Base-by-base conservation (phyloP, 108 stramenopile genomes). In the Cyclotella baltica region DNA sequence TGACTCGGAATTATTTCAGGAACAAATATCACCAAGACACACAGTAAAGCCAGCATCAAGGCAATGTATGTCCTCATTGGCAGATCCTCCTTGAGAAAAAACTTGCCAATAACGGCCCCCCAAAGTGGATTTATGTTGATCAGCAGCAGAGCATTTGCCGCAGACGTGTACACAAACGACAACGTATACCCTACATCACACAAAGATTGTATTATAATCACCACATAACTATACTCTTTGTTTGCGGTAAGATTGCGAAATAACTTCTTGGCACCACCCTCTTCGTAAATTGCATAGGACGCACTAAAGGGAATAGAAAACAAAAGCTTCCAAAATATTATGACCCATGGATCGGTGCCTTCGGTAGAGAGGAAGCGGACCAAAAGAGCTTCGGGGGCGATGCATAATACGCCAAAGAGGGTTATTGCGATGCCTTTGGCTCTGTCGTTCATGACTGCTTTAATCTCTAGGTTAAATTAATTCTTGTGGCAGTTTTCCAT, bases 301-400 rank as follows among this genome's bases (percentile, higher is more conserved):
- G 61, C 40, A 15, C 59, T 19, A 1, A 62, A 11, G 38, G 43
- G 31, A 2, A 50, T 57, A 22, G 36, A 33, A 43, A 75, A 27
- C n/a, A 65, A 13, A 13, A 75, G 37, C 64, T 75, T 75, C 73
- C 73, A 75, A 46, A 75, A 75, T 30, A 75, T 22, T 47, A 75
- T 75, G 29, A 50, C 22, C 64, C 51, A 64, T 16, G 53, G 36
- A 25, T 38, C 15, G 10, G 63, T 23, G 3, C 62, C 73, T 15
- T 29, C 4, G 30, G 62, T 37, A 15, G 47, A 27, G 37, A 66
- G 64, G 31, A 38, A 75, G 3, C 48, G 29, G 35, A 65, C 36
- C 0, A 75, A 33, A 13, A 66, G 28, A 9, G 73, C 73, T 30
- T 67, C 73, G 36, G 73, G 73, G 34, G 63, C 34, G 20, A 75